Evolutionary conservation across 2,329 filamentous ascomycete species (phyloP), one percentile per base, ranked within the genome.

Genomic region (Keithomyces neogunnii): DNA sequence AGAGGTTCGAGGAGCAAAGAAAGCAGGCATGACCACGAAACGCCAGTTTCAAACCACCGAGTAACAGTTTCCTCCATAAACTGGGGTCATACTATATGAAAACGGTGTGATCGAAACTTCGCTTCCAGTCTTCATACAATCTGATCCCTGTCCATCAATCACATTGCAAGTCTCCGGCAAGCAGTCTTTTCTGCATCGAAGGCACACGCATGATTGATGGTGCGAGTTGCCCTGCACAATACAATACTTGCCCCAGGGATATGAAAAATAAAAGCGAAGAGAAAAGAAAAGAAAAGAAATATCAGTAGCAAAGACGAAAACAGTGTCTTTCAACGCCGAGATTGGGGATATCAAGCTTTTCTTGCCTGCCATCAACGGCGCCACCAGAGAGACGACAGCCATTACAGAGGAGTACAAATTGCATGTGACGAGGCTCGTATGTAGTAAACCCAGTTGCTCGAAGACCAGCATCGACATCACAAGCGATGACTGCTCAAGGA

Each of bases 341-440:
- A 63, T 62, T 63, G 50, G 60, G 64, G 65, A 66, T 70, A 71
- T 71, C 61, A 68, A 64, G 61, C 59, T 60, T 58, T 60, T 64
- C 26, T 46, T 31, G 28, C 7, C 11, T 42, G 57, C 59, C 59
- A 59, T 59, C 48, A 39, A 51, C 28, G 36, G 36, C 47, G 48
- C 33, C 48, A 51, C 33, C 48, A 51, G 48, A 46, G 39, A 48
- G 13, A 13, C 30, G 40, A 9, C 40, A 44, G 28, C 40, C 40
- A 44, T 29, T 9, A 3, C 10, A 11, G 10, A 44, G 5, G 5
- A 30, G 40, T 19, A 44, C 26, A 13, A 28, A 29, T 7, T 19
- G 40, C 40, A 44, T 44, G 40, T 36, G 54, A 58, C 57, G 57
- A 55, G 50, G 55, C 54, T 51, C 40, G 53, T 51, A 59, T 46